These are phyloP conservation scores for Aspergillus ellipticus DNA, from an alignment of 495 filamentous ascomycete species.

Conservation along the genomic window DNA sequence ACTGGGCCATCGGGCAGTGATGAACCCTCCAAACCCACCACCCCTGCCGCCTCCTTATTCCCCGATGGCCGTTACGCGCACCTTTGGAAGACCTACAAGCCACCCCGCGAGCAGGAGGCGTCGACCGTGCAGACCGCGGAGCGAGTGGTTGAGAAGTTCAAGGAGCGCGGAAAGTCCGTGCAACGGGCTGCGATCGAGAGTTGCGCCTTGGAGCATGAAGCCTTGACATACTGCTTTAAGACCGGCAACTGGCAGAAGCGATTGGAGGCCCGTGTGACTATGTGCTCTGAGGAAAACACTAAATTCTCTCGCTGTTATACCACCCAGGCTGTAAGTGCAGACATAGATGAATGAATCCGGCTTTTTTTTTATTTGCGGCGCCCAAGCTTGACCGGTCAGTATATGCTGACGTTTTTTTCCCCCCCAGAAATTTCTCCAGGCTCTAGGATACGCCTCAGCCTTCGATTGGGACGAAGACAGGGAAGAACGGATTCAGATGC, in stretches of 20 bases:
- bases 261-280: conserved; percentile 52
- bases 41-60: conserved; percentile 57
- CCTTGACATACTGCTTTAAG: conserved; percentile 70
- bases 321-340: conserved; percentile 65
- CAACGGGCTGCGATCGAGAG: conserved; percentile 86
- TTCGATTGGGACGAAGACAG: conserved; percentile 59
- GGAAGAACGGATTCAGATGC: conserved; percentile 92
- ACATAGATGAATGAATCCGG: neutral
- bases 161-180: conserved; percentile 73
- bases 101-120: conserved; percentile 59
- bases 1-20: conserved; percentile 7
- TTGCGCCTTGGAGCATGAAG: conserved; percentile 79
- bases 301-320: conserved; percentile 76
- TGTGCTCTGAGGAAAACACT: conserved; percentile 70
- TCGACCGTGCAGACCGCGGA: conserved; percentile 55
- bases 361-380: neutral
- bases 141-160: conserved; percentile 76
- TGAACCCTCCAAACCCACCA: conserved; percentile 40
- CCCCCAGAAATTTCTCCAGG: conserved; percentile 84
- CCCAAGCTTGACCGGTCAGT: neutral
- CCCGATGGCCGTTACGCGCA: conserved; percentile 89
- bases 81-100: conserved; percentile 85
- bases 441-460: conserved; percentile 78
- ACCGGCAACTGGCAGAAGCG: conserved; percentile 51
- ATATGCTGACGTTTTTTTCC: neutral